Percentiles rank a stretch among this genome's conserved stretches.
Evolutionary conservation across 768 basidiomycete genomes (phyloP).

Genomic region (Kwoniella sp.): DNA sequence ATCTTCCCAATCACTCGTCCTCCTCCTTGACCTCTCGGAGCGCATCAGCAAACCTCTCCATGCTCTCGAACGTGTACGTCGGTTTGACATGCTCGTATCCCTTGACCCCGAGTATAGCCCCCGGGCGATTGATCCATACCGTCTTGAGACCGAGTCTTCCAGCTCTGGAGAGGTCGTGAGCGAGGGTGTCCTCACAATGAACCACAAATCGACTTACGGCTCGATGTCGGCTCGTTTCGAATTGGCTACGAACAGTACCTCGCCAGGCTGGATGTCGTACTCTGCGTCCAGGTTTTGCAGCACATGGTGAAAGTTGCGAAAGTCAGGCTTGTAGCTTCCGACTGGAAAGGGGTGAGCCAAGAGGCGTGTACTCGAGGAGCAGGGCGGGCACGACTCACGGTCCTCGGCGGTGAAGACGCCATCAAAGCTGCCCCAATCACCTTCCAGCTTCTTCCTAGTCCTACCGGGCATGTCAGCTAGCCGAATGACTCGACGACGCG

Average conservation of each 20-base stretch:
- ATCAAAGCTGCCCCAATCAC: conserved; percentile 17
- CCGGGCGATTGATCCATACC: conserved; percentile 26
- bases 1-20: too few relatives aligned
- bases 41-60: conserved; percentile 24
- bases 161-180: conserved; percentile 8
- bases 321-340: conserved; percentile 30
- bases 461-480: conserved; percentile 2
- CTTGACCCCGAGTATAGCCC: conserved; percentile 14
- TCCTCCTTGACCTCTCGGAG: conserved; percentile 14
- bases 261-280: conserved; percentile 15
- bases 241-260: conserved; percentile 26
- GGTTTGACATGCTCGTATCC: conserved; percentile 9
- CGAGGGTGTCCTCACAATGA: neutral
- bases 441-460: conserved; percentile 23
- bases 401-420: conserved; percentile 28
- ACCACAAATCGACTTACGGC: conserved; percentile 15
- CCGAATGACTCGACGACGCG: neutral
- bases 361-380: neutral
- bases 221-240: conserved; percentile 20
- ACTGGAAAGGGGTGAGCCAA: conserved; percentile 5
- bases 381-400: conserved; percentile 18
- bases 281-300: conserved; percentile 15
- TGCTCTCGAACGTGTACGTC: conserved; percentile 15
- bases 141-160: conserved; percentile 20
- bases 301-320: conserved; percentile 27